Conservation (phyloP, 202 grass and related monocot species). For the Cymbopogon flexuosus region DNA sequence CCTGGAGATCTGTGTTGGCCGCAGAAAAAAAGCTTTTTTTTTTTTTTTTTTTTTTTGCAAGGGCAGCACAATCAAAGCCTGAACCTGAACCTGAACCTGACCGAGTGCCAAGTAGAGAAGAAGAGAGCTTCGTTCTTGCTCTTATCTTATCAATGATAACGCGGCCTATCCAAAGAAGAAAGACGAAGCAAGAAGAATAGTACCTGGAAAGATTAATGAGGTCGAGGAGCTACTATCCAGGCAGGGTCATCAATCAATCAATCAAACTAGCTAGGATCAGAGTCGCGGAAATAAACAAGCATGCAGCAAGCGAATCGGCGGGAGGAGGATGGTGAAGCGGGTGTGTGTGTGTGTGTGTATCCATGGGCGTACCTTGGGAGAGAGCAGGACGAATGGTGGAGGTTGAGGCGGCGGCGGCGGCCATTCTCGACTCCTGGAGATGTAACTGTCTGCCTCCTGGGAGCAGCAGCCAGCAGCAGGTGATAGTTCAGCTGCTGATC, state of each 20-base stretch:
- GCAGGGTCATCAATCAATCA: background rate
- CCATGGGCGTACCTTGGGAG: constrained; percentile 34
- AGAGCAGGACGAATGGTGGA: background rate
- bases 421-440: constrained; percentile 3
- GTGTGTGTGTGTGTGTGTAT: background rate
- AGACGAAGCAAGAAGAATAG: background rate
- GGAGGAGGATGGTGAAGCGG: background rate
- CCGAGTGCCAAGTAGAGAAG: background rate
- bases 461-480: background rate
- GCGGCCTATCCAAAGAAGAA: background rate
- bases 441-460: background rate
- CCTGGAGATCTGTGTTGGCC: background rate
- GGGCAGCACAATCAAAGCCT: background rate
- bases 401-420: background rate
- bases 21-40: background rate
- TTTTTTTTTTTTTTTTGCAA: too few species aligned
- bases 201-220: background rate
- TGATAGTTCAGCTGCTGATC: too few species aligned
- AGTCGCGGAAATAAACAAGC: background rate
- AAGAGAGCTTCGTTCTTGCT: background rate
- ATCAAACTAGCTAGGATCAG: background rate
- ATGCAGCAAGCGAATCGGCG: background rate
- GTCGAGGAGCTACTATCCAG: background rate
- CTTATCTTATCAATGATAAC: background rate
- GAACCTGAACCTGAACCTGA: background rate